These are phyloP conservation scores for Apiospora sp. DNA, from an alignment of 2,329 filamentous ascomycete species.

Conservation along the genomic window DNA sequence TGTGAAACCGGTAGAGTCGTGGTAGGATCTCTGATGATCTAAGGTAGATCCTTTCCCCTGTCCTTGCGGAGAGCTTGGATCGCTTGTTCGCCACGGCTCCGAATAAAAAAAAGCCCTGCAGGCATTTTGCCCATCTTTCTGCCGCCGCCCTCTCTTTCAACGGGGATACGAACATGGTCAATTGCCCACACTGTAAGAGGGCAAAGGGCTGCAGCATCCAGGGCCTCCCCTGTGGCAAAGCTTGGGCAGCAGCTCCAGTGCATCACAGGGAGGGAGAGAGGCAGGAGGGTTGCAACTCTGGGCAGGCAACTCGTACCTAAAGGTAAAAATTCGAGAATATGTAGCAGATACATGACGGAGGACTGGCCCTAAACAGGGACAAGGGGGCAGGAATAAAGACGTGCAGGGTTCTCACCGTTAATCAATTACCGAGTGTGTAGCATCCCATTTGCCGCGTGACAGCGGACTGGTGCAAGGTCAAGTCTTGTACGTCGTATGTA, in stretches of 20 bases:
- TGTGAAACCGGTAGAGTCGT: background rate
- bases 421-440: constrained; percentile 23
- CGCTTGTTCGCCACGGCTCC: constrained; percentile 14
- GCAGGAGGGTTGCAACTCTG: background rate
- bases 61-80: constrained; percentile 12
- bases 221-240: background rate
- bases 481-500: background rate
- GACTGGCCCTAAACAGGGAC: background rate
- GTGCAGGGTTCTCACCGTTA: constrained; percentile 3
- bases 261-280: background rate
- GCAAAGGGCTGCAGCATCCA: background rate
- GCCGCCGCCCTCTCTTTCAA: background rate
- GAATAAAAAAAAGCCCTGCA: background rate
- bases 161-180: background rate
- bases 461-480: constrained; percentile 17
- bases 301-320: background rate
- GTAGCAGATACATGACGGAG: constrained; percentile 1
- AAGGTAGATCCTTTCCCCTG: constrained; percentile 7
- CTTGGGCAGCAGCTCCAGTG: constrained; percentile 12
- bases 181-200: background rate
- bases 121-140: background rate
- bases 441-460: constrained; percentile 23
- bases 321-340: background rate
- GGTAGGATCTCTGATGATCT: constrained; percentile 9
- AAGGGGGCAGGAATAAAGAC: background rate